Evolutionary conservation across 2,329 filamentous ascomycete genomes (phyloP).

Genomic region (Diaporthe eres): DNA sequence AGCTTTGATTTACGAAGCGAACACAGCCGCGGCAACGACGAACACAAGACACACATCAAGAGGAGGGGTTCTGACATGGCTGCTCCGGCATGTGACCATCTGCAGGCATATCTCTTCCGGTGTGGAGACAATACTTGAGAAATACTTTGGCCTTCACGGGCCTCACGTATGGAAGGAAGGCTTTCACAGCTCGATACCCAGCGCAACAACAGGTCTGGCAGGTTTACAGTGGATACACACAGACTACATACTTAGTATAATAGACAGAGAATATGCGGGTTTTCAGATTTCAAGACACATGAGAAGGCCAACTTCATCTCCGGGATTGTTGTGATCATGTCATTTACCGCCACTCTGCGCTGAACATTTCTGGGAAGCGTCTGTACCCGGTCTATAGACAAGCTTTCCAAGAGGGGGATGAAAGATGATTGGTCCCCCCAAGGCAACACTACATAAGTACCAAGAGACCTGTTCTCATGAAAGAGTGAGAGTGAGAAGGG

Average conservation of each 20-base stretch:
- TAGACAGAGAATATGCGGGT: background rate
- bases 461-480: too few relatives aligned
- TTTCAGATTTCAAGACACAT: background rate
- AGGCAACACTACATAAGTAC: background rate
- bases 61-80: background rate
- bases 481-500: too few relatives aligned
- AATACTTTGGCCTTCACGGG: background rate
- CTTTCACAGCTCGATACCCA: slow-evolving; percentile 16
- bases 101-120: background rate
- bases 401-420: background rate
- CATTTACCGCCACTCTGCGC: too few relatives aligned
- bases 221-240: background rate
- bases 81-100: background rate
- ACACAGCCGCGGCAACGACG: background rate
- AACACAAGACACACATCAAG: background rate
- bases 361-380: background rate
- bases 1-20: background rate
- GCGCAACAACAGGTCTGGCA: slow-evolving; percentile 9
- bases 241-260: slow-evolving; percentile 25
- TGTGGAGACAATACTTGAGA: background rate
- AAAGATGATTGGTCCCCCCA: background rate
- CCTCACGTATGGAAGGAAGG: background rate
- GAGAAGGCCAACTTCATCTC: background rate
- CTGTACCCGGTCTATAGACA: background rate
- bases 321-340: background rate